Evolutionary conservation across 106 monocot species (phyloP).

Genomic region (Platanthera zijinensis): DNA sequence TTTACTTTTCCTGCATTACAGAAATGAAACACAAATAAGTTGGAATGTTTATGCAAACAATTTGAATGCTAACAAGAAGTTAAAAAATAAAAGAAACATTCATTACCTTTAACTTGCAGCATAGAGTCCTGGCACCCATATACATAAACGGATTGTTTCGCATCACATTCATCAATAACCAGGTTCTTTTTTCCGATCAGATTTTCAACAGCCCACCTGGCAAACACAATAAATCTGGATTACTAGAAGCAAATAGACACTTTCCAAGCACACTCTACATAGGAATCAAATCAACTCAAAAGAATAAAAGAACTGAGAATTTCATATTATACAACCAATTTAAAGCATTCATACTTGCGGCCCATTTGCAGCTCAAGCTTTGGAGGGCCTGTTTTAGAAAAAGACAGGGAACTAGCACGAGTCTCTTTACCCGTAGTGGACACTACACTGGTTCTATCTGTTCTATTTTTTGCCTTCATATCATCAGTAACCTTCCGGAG

Average conservation of each 20-base stretch:
- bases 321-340: not conserved
- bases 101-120: slow-evolving; percentile 71
- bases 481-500: slow-evolving; percentile 70
- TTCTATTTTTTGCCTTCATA: slow-evolving; percentile 80
- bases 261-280: not conserved
- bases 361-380: slow-evolving; percentile 90
- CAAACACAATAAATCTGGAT: not conserved
- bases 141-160: slow-evolving; percentile 78
- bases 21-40: slow-evolving; percentile 3
- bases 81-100: not conserved
- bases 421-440: slow-evolving; percentile 41
- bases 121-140: slow-evolving; percentile 87
- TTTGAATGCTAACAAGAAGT: not conserved
- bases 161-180: slow-evolving; percentile 78
- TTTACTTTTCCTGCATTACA: slow-evolving; percentile 76
- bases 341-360: slow-evolving; percentile 51
- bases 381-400: slow-evolving; percentile 53
- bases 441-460: slow-evolving; percentile 57
- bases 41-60: not conserved
- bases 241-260: not conserved
- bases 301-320: not conserved
- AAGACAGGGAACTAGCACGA: slow-evolving; percentile 25
- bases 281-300: not conserved
- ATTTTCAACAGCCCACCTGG: slow-evolving; percentile 84
- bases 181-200: slow-evolving; percentile 75